Evolutionary conservation across 805 yeast genomes (phyloP), one percentile per base, ranked within the genome.

Genomic region (Saccharomycopsis capsularis): DNA sequence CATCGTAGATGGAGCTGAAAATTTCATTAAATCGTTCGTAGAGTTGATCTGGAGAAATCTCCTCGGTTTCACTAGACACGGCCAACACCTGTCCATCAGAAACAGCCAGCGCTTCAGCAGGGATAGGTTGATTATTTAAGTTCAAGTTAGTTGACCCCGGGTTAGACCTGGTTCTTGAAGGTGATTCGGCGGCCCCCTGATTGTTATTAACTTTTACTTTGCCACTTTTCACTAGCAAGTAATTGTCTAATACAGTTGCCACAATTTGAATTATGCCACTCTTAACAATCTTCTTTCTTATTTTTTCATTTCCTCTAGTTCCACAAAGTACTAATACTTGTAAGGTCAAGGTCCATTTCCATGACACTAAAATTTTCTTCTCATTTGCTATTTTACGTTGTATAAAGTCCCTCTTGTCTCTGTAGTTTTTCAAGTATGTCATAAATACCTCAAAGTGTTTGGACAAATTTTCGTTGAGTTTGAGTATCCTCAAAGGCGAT

Each of bases 261-360:
- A 91, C 76, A 3, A 91, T 79, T 1, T 97, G 96, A 36, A 93
- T 75, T 53, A 89, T 81, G 3, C 97, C 98, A 1, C 97, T 95
- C 54, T 85, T 81, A 7, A 89, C 96, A 5, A 93, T 85, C 58
- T 89, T 80, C 57, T 82, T 81, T 45, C 99, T 73, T 43, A 90
- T 86, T 46, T 71, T 68, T 63, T 90, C 97, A 1, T 95, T 81
- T 22, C 99, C 99, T 56, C 97, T 74, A 1, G 97, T 89, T 13
- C 97, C 96, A 18, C 91, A 80, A 48, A 88, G 74, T 1, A 91
- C 95, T 48, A 91, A 68, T 62, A 97, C 90, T 68, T 91, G 99
- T 60, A 93, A 81, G 0, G 97, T 86, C 47, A 91, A 68, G 4
- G 95, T 86, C 99, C 99, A 91, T 68, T 91, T 91, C 96, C 96